Evolutionary conservation across 2,329 filamentous ascomycete genomes (phyloP).

Genomic region (Sodiomyces alkalinus): DNA sequence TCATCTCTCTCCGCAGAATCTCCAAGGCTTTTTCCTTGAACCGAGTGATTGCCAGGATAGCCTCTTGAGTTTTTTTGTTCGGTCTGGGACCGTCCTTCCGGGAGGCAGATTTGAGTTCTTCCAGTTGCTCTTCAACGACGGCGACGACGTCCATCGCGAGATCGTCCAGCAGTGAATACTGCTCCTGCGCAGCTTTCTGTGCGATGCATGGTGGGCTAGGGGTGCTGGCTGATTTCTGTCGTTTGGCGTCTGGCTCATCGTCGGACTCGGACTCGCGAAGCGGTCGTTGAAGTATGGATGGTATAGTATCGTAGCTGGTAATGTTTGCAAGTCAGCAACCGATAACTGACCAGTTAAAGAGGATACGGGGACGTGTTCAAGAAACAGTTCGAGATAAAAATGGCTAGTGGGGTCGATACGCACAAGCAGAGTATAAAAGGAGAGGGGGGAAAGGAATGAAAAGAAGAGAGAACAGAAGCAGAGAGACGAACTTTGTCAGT

Average conservation of each 20-base stretch:
- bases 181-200: conserved; percentile 35
- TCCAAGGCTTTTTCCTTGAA: conserved; percentile 50
- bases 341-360: too few species aligned
- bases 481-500: conserved; percentile 17
- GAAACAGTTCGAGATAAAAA: too few species aligned
- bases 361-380: too few species aligned
- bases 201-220: conserved; percentile 27
- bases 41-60: too few species aligned
- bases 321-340: too few species aligned
- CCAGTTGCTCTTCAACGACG: conserved; percentile 30
- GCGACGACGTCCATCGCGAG: conserved; percentile 42
- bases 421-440: too few species aligned
- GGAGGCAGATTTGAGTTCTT: conserved; percentile 22
- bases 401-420: too few species aligned
- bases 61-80: too few species aligned
- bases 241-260: conserved; percentile 41
- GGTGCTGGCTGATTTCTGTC: conserved; percentile 38
- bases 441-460: too few species aligned
- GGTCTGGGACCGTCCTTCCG: conserved; percentile 18
- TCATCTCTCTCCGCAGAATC: conserved; percentile 45
- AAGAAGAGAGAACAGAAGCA: too few species aligned
- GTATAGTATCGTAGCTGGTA: conserved; percentile 39
- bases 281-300: conserved; percentile 39
- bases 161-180: conserved; percentile 48
- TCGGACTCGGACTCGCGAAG: conserved; percentile 26